Conservation (phyloP, 371 early-diverging fungal species). For the Mucor racemosus region DNA sequence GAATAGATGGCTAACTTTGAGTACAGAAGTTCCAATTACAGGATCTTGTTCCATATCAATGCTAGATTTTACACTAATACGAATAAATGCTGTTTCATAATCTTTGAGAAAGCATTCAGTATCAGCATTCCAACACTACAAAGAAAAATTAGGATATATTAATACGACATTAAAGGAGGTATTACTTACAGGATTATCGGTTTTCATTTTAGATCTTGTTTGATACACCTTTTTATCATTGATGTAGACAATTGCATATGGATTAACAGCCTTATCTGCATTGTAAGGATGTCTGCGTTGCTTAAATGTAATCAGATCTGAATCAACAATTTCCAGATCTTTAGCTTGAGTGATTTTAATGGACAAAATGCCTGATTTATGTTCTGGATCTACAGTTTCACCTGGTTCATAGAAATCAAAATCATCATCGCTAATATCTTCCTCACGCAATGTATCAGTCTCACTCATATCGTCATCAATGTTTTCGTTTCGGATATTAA, state of each 20-base stretch:
- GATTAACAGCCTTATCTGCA: conserved; percentile 28
- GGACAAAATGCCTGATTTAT: conserved; percentile 23
- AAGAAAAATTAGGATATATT: background rate
- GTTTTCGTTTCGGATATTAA: background rate
- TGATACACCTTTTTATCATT: conserved; percentile 38
- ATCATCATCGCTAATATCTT: background rate
- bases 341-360: conserved; percentile 29
- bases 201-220: conserved; percentile 28
- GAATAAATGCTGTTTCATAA: conserved; percentile 28
- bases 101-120: conserved; percentile 39
- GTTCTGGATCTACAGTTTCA: background rate
- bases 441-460: background rate
- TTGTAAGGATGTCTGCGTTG: conserved; percentile 39
- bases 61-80: conserved; percentile 34
- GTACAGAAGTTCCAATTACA: conserved; percentile 35
- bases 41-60: conserved; percentile 44
- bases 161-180: too few relatives aligned
- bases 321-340: conserved; percentile 41
- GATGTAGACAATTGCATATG: conserved; percentile 40
- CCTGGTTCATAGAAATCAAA: conserved; percentile 9
- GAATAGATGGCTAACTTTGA: conserved; percentile 34
- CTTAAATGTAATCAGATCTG: conserved; percentile 23
- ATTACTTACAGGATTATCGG: too few relatives aligned
- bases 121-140: conserved; percentile 41
- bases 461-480: background rate